phyloP scores from a whole-genome alignment of 2,329 filamentous ascomycete species.

The Penicillium sp. region DNA sequence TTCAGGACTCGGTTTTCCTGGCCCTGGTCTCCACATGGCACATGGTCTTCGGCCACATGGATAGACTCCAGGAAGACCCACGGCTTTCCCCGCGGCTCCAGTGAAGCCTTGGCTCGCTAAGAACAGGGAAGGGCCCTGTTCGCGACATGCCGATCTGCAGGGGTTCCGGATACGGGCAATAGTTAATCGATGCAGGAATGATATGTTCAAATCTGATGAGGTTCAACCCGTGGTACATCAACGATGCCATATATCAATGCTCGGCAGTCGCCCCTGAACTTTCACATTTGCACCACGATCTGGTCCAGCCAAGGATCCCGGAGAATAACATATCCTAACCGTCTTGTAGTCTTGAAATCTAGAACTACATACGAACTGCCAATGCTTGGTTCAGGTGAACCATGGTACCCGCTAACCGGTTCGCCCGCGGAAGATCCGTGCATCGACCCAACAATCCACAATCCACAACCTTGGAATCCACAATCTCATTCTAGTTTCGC shows the following conservation, averaged over 20 bases:
- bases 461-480: neutral
- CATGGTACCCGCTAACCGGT: neutral
- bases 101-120: neutral
- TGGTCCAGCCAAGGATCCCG: no score
- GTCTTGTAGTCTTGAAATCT: no score
- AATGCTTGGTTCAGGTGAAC: neutral
- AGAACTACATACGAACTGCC: neutral
- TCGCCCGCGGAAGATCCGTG: neutral
- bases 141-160: neutral
- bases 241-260: no score
- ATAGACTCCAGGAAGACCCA: slow-evolving; percentile 4
- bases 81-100: neutral
- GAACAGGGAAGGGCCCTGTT: neutral
- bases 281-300: no score
- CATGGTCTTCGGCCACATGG: neutral
- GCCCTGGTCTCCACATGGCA: slow-evolving; percentile 3
- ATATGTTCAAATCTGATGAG: neutral
- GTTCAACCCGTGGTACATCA: no score
- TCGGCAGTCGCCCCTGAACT: no score
- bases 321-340: no score
- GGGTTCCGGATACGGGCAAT: neutral
- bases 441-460: neutral
- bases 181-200: neutral
- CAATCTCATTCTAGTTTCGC: neutral
- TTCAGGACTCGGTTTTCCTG: neutral